Conservation (phyloP, 179 eudicot species). For the Actinidia polygama region DNA sequence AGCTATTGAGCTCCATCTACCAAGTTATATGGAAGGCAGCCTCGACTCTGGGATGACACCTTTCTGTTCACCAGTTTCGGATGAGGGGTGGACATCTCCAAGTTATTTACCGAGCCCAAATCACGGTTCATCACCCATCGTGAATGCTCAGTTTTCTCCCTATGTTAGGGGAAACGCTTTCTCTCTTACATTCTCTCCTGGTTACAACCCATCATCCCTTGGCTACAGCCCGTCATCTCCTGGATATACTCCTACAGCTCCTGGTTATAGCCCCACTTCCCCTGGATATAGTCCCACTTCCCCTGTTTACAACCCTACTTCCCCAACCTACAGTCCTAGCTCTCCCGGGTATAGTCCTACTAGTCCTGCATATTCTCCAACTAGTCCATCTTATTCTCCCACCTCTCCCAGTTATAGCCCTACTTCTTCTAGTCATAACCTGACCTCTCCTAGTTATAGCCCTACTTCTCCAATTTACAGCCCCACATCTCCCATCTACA, state of each 20-base stretch:
- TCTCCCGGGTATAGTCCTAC: not conserved
- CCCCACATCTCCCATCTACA: conserved; percentile 80
- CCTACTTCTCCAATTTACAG: conserved; percentile 91
- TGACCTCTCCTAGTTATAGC: conserved; percentile 81
- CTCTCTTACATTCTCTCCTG: conserved; percentile 51
- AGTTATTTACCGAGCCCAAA: conserved; percentile 75
- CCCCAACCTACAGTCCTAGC: conserved; percentile 52
- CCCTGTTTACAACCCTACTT: not conserved
- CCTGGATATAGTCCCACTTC: not conserved
- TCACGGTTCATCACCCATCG: conserved; percentile 61
- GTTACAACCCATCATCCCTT: conserved; percentile 25
- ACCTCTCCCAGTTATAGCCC: not conserved
- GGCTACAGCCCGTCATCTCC: conserved; percentile 82
- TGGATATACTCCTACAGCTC: conserved; percentile 78
- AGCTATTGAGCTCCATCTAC: conserved; percentile 89
- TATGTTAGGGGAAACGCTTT: conserved; percentile 76
- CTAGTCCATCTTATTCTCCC: not conserved
- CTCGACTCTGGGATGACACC: conserved; percentile 91
- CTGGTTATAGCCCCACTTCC: conserved; percentile 86
- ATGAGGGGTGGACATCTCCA: conserved; percentile 92
- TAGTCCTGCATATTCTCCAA: not conserved
- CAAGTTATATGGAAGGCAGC: conserved; percentile 81
- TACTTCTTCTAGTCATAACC: conserved; percentile 70
- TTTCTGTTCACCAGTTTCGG: conserved; percentile 71
- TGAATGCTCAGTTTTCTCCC: conserved; percentile 86